phyloP scores from a whole-genome alignment of 306 rosid genomes.

The Argentina anserina region DNA sequence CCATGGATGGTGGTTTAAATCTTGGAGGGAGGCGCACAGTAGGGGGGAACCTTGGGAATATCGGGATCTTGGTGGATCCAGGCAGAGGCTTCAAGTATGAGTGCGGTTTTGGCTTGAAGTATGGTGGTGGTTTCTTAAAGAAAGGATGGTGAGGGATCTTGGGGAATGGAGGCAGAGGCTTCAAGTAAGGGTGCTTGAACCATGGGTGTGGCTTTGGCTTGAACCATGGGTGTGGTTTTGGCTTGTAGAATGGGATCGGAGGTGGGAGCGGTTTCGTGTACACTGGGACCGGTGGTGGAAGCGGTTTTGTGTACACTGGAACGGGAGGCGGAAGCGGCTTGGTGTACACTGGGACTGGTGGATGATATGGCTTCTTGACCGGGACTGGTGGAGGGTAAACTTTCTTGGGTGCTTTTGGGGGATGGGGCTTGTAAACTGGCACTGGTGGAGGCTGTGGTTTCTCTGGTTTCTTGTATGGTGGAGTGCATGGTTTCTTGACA shows the following conservation, averaged over 20 bases:
- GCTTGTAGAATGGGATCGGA: constrained; percentile 23
- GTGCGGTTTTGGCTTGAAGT: too few relatives aligned
- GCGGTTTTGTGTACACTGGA: constrained; percentile 18
- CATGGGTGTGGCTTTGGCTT: constrained; percentile 21
- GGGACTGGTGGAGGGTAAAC: constrained; percentile 31
- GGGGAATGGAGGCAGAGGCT: constrained; percentile 51
- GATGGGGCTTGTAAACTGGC: constrained; percentile 18
- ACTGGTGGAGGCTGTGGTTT: constrained; percentile 22
- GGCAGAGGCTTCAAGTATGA: too few relatives aligned
- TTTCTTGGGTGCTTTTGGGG: constrained; percentile 30
- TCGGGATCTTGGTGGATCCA: too few relatives aligned
- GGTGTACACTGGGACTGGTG: not conserved
- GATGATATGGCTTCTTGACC: constrained; percentile 17
- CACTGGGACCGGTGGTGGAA: constrained; percentile 6
- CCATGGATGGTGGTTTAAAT: too few relatives aligned
- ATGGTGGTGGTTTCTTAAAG: constrained; percentile 23
- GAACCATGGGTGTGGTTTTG: constrained; percentile 24
- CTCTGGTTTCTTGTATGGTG: constrained; percentile 19
- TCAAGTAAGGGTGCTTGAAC: constrained; percentile 31
- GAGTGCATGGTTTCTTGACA: not conserved
- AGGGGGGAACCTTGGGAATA: too few relatives aligned
- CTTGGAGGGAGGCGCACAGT: constrained; percentile 10
- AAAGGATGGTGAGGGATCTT: constrained; percentile 29
- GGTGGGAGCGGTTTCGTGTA: constrained; percentile 29
- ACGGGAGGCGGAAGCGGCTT: constrained; percentile 26